Conservation (phyloP, 306 rosid genomes). For the Sophora flavescens region DNA sequence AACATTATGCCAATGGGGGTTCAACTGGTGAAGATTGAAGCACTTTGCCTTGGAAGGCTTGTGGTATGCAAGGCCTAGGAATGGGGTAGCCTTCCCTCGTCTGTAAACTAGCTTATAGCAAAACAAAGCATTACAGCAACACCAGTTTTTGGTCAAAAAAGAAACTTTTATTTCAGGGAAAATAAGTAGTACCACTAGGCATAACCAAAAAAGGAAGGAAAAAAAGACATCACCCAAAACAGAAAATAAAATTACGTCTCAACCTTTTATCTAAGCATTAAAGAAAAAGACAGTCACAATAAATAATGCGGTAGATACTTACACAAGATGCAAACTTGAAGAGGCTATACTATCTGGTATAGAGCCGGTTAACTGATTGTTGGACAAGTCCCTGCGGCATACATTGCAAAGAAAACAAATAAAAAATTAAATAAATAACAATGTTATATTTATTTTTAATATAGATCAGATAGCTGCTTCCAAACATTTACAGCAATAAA, state of each 20-base stretch:
- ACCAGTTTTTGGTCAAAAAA: neutral
- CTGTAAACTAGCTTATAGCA: neutral
- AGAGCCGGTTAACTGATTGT: conserved; percentile 80
- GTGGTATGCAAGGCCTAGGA: neutral
- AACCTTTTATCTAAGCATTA: neutral
- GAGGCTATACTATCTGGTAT: conserved; percentile 80
- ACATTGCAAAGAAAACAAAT: conserved; percentile 27
- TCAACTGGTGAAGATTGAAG: neutral
- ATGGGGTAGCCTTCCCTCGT: neutral
- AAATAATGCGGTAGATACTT: conserved; percentile 56
- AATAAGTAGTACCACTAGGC: neutral
- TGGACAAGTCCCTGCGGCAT: conserved; percentile 81
- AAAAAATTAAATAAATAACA: conserved; percentile 29
- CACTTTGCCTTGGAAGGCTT: neutral
- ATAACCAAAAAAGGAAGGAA: neutral
- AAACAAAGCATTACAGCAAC: neutral
- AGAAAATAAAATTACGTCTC: neutral
- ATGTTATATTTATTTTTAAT: neutral
- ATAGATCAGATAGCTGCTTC: conserved; percentile 14
- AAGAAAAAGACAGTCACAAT: conserved; percentile 1
- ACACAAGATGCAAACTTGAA: conserved; percentile 87
- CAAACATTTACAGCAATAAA: conserved; percentile 6
- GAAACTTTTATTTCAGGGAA: neutral
- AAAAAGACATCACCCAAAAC: neutral
- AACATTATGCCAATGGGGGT: neutral